Evolutionary conservation across 805 yeast genomes (phyloP).

Genomic region (Ogataea populi-albae): DNA sequence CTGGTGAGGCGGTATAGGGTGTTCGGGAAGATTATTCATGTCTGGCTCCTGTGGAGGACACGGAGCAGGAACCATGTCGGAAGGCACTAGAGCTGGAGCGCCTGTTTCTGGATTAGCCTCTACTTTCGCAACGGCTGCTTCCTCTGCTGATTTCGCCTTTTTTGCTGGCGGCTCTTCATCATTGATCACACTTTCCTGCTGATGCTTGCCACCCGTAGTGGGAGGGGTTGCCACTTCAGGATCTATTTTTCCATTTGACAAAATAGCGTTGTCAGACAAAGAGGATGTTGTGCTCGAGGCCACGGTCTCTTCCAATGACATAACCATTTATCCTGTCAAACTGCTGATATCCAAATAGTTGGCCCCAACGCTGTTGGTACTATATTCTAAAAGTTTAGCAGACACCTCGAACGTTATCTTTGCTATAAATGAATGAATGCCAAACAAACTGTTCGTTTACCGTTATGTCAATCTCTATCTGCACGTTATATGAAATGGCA

Average conservation of each 20-base stretch:
- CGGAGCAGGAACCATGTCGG: conserved; percentile 60
- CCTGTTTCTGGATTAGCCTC: conserved; percentile 16
- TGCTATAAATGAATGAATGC: too few relatives aligned
- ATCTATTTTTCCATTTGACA: conserved; percentile 12
- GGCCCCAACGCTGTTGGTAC: neutral
- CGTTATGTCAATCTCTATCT: conserved; percentile 2
- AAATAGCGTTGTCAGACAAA: conserved; percentile 12
- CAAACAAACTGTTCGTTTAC: too few relatives aligned
- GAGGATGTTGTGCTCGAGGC: conserved; percentile 15
- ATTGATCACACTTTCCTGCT: conserved; percentile 9
- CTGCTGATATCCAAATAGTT: neutral
- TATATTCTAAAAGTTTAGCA: too few relatives aligned
- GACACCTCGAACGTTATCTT: too few relatives aligned
- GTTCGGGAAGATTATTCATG: conserved; percentile 59
- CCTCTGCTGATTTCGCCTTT: conserved; percentile 2
- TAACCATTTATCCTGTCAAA: conserved; percentile 23
- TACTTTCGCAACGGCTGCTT: conserved; percentile 1
- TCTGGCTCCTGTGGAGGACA: conserved; percentile 73
- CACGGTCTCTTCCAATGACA: conserved; percentile 28
- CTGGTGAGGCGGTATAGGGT: conserved; percentile 82
- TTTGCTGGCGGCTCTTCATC: conserved; percentile 4
- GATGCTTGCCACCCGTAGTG: conserved; percentile 6
- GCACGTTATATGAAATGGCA: conserved; percentile 10
- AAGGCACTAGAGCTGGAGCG: conserved; percentile 24
- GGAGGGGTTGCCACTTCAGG: conserved; percentile 4